Evolutionary conservation across 768 basidiomycete species (phyloP).

Genomic region (Russula sp.): DNA sequence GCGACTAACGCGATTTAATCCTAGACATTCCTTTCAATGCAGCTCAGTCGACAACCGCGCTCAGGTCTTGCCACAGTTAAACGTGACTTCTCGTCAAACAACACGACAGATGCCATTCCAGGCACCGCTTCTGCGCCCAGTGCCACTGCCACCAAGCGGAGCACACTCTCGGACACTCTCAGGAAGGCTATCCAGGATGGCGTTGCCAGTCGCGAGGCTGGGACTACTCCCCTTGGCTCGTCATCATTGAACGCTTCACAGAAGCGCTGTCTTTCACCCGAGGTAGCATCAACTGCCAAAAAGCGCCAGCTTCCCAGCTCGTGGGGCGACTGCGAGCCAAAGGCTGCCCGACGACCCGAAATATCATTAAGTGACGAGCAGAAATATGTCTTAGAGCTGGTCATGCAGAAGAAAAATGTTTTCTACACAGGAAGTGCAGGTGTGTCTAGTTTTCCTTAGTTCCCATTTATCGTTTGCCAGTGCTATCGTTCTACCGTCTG

Average conservation of each 20-base stretch:
- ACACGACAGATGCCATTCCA: conserved; percentile 19
- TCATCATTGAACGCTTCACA: conserved; percentile 21
- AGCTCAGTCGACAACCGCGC: conserved; percentile 24
- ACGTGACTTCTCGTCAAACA: conserved; percentile 52
- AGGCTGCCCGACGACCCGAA: conserved; percentile 23
- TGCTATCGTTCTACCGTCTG: neutral
- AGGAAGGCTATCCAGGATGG: conserved; percentile 20
- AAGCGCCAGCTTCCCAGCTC: conserved; percentile 19
- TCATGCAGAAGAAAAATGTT: conserved; percentile 62
- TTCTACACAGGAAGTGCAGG: conserved; percentile 99
- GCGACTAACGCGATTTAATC: neutral
- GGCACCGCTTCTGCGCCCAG: conserved; percentile 34
- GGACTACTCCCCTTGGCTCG: neutral
- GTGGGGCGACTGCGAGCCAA: conserved; percentile 15
- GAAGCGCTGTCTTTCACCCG: conserved; percentile 22
- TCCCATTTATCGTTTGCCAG: conserved; percentile 6
- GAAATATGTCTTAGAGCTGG: conserved; percentile 71
- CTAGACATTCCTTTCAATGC: neutral
- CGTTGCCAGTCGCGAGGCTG: conserved; percentile 17
- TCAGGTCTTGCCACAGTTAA: conserved; percentile 57
- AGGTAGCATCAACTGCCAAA: conserved; percentile 1
- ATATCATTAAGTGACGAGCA: conserved; percentile 82
- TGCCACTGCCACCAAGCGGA: conserved; percentile 35
- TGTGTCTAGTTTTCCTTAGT: conserved; percentile 31
- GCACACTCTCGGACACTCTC: conserved; percentile 20